Percentiles rank a stretch among this genome's conserved stretches.
These are phyloP conservation scores for Sergeia podlipaevii DNA, from an alignment of 208 protist genomes.

Conservation along the genomic window DNA sequence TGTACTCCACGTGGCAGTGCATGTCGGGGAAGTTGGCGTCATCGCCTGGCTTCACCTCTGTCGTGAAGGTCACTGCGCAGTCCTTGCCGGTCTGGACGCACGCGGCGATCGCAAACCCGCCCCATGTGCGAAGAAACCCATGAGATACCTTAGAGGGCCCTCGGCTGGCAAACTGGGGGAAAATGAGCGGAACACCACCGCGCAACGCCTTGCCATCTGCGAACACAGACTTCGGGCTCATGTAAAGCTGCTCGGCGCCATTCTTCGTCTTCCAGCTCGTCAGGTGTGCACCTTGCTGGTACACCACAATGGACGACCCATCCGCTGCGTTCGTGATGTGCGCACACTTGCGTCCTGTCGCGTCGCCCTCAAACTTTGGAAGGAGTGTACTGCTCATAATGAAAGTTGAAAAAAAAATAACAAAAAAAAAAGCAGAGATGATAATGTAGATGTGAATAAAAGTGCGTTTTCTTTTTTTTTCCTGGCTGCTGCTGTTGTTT, in stretches of 20 bases:
- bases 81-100: conserved; percentile 21
- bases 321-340: conserved; percentile 23
- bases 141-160: conserved; percentile 61
- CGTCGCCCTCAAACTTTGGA: too few species aligned
- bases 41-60: conserved; percentile 20
- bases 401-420: too few species aligned
- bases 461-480: too few species aligned
- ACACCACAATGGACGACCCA: conserved; percentile 72
- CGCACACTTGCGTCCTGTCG: too few species aligned
- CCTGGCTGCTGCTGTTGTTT: too few species aligned
- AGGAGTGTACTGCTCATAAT: too few species aligned
- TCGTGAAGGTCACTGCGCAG: conserved; percentile 26
- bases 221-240: conserved; percentile 75
- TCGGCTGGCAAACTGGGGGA: conserved; percentile 80
- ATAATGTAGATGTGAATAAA: too few species aligned
- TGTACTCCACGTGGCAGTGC: conserved; percentile 42
- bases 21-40: conserved; percentile 23
- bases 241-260: conserved; percentile 74
- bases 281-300: conserved; percentile 85
- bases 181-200: conserved; percentile 88
- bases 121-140: conserved; percentile 67
- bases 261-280: conserved; percentile 63
- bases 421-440: too few species aligned
- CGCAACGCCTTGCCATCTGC: conserved; percentile 67
- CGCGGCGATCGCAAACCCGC: conserved; percentile 23